Conservation (phyloP, 2,329 filamentous ascomycete genomes). For the Aspergillus sp. region DNA sequence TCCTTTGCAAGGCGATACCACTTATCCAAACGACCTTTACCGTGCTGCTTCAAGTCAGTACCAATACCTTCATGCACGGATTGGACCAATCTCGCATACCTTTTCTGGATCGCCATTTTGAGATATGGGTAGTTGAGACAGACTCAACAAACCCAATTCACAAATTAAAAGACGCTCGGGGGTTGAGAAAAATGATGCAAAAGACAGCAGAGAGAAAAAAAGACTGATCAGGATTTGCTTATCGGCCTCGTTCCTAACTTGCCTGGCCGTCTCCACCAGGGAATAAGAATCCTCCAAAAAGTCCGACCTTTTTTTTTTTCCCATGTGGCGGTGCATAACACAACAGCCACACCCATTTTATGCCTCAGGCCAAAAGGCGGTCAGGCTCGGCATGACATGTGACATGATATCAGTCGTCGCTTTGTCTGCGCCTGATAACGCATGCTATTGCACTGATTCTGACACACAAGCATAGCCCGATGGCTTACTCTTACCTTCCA, state of each 20-base stretch:
- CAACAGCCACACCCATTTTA: slow-evolving; percentile 7
- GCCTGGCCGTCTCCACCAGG: slow-evolving; percentile 2
- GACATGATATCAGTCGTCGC: slow-evolving; percentile 27
- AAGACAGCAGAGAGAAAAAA: slow-evolving; percentile 15
- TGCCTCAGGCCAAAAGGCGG: slow-evolving; percentile 23
- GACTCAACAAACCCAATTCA: slow-evolving; percentile 17
- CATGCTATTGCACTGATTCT: not conserved
- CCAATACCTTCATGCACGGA: not conserved
- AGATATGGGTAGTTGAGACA: slow-evolving; percentile 15
- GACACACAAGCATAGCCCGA: slow-evolving; percentile 2
- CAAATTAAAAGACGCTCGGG: slow-evolving; percentile 5
- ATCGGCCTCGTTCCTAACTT: slow-evolving; percentile 9
- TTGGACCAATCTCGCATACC: slow-evolving; percentile 31
- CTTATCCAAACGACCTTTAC: slow-evolving; percentile 96
- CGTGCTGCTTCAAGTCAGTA: slow-evolving; percentile 55
- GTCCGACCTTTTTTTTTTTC: slow-evolving; percentile 3
- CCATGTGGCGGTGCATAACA: slow-evolving; percentile 9
- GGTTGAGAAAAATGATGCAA: slow-evolving; percentile 12
- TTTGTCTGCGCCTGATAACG: not conserved
- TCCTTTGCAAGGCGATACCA: slow-evolving; percentile 99
- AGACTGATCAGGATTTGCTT: slow-evolving; percentile 17
- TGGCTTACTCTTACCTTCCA: slow-evolving; percentile 1
- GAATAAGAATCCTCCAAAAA: slow-evolving; percentile 1
- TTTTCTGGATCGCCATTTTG: slow-evolving; percentile 96
- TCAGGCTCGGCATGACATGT: slow-evolving; percentile 20